These are phyloP conservation scores for Citropsis articulata DNA, from an alignment of 345 rosid genomes.

Conservation along the genomic window DNA sequence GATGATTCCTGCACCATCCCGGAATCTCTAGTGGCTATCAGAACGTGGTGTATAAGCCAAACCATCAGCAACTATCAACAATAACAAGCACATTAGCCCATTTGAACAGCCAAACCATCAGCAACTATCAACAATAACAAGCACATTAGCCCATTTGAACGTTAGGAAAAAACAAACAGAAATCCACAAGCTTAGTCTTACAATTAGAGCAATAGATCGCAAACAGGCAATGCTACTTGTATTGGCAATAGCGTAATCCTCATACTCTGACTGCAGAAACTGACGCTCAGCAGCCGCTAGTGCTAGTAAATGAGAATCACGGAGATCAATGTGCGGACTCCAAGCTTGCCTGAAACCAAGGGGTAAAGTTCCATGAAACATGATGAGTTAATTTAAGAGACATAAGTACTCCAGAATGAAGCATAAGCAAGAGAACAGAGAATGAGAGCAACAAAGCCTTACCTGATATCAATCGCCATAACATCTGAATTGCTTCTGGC, in stretches of 20 bases:
- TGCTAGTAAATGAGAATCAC: constrained; percentile 55
- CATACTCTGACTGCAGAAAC: constrained; percentile 48
- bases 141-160: constrained; percentile 2
- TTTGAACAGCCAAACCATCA: no score
- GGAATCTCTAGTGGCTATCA: constrained; percentile 39
- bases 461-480: constrained; percentile 61
- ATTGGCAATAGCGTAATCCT: constrained; percentile 51
- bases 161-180: background rate
- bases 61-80: no score
- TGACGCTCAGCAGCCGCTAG: constrained; percentile 55
- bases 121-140: constrained; percentile 36
- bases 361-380: background rate
- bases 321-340: constrained; percentile 49
- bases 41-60: constrained; percentile 51
- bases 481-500: constrained; percentile 39
- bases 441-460: background rate
- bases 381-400: background rate
- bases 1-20: constrained; percentile 46
- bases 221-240: constrained; percentile 57
- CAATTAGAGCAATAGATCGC: constrained; percentile 48
- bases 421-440: background rate
- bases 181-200: constrained; percentile 23
- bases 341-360: constrained; percentile 53
- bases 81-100: no score
- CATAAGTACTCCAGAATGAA: background rate